Evolutionary conservation across 352 stramenopile species (phyloP), one percentile per base, ranked within the genome.

Genomic region (Phytophthora niederhauseri): DNA sequence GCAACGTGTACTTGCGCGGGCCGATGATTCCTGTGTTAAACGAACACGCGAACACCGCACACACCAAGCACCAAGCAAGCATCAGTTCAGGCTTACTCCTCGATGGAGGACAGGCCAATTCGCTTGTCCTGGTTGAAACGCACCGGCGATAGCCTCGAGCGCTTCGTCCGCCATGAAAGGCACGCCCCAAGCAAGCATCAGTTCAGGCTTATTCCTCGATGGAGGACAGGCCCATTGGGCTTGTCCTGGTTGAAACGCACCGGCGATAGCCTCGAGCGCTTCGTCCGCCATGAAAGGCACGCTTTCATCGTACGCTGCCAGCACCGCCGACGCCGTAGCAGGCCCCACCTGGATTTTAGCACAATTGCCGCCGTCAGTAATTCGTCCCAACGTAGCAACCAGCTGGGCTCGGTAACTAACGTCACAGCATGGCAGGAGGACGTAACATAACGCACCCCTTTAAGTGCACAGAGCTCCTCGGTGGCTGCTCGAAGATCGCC

Each of bases 161-260:
- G 85, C 87, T 71, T 95, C 87, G 56, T 95, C 87, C 20, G 73
- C 82, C 87, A 95, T 95, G 63, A 95, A 93, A 19, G 87, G 85
- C 15, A 89, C 77, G 2, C 70, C n/a, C 38, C 38, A 46, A 46
- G 38, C 4, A 19, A 19, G n/a, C 38, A 12, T 46, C 38, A 7
- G 38, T n/a, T n/a, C n/a, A n/a, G n/a, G n/a, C n/a, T 53, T 51
- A 61, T 64, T 60, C 34, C 14, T 31, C 58, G 12, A 54, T 15
- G 3, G 24, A 60, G 26, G 49, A 66, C 48, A 66, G 64, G 38
- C 67, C 34, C 7, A 38, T 14, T 14, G 9, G 26, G 3, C 31
- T 38, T 38, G 31, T 12, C 31, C 12, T 15, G 11, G 4, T 41
- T 51, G 65, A 66, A 70, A 62, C 68, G 53, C 49, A 91, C 82